Base-by-base conservation (phyloP, 495 filamentous ascomycete species). In the Pseudoneurospora amorphoporcata region DNA sequence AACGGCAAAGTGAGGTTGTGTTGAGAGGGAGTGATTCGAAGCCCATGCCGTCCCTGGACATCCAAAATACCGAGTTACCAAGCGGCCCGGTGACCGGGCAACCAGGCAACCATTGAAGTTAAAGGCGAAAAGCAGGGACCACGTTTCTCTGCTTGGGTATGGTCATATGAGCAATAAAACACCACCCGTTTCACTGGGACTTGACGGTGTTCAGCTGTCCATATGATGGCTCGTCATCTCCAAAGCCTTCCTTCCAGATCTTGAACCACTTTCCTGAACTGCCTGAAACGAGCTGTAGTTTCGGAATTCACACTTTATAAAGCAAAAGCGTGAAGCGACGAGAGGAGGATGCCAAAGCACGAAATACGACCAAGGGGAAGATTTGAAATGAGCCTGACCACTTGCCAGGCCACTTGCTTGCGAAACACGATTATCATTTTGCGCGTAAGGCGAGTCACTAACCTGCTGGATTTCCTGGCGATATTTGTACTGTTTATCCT, bases 391-490 rank as follows among this genome's bases (percentile, higher is more conserved):
- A 35, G 53, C 53, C 47, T 35, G 53, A 65, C 35, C 53, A 65
- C 53, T 65, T 65, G 53, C 12, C 29, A 65, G 53, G 29, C 7
- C 29, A 65, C 12, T 65, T 65, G 23, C 14, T 16, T 8, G 53
- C 23, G 14, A 65, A 65, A 65, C 6, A 65, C 23, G 4, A 65
- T 16, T 16, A 6, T 29, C 6, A 16, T 61, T 61, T 61, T 61
- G 53, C 53, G 53, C 3, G 6, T 14, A 16, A 61, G 14, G 53
- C 17, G 40, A 29, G 43, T 23, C 35, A 79, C 90, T 82, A 76
- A 94, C 92, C 90, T 95, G 93, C 83, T 95, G 92, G 82, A 97
- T 98, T 87, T 98, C 94, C 81, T 94, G 91, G 79, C 92, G 88
- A 82, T 97, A 98, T 83, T 97, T 97, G 73, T 92, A 91, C 69